A percentile compares a stretch with the other conserved stretches of the same genome.
Conservation (phyloP, 306 rosid species). For the Arachis stenosperma region DNA sequence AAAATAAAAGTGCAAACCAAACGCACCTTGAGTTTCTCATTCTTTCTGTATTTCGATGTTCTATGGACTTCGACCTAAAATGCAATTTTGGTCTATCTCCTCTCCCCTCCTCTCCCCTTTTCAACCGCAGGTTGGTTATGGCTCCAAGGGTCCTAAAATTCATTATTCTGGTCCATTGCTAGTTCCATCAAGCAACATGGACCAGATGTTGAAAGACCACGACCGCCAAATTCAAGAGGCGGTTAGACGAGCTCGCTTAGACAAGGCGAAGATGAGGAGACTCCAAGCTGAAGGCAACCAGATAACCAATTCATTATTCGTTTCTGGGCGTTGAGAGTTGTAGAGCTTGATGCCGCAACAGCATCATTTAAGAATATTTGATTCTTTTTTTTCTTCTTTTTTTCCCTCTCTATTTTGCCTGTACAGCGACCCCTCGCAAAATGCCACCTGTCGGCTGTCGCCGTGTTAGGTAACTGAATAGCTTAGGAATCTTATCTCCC, state of each 20-base stretch:
- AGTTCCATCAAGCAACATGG: conserved; percentile 93
- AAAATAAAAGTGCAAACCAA: too few relatives aligned
- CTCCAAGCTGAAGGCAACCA: conserved; percentile 83
- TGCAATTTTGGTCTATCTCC: conserved; percentile 12
- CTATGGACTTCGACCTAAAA: not conserved
- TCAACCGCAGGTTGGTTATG: conserved; percentile 73
- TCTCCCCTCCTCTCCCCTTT: not conserved
- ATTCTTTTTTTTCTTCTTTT: conserved; percentile 33
- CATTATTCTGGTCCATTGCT: conserved; percentile 97
- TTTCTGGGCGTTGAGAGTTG: conserved; percentile 81
- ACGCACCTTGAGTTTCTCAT: not conserved
- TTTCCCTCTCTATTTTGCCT: conserved; percentile 39
- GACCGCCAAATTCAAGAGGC: conserved; percentile 98
- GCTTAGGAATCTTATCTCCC: conserved; percentile 38
- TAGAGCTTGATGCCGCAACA: conserved; percentile 39
- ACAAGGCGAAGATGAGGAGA: conserved; percentile 85
- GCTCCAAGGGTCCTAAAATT: conserved; percentile 92
- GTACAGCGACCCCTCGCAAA: conserved; percentile 56
- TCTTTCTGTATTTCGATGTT: not conserved
- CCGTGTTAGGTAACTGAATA: conserved; percentile 60
- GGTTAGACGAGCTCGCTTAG: conserved; percentile 81
- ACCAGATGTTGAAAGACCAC: conserved; percentile 97
- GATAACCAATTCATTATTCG: conserved; percentile 79
- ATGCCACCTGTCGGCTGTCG: conserved; percentile 41
- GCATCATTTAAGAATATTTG: conserved; percentile 45